phyloP scores from a whole-genome alignment of 2,329 filamentous ascomycete species.

The Neonectria neomacrospora region DNA sequence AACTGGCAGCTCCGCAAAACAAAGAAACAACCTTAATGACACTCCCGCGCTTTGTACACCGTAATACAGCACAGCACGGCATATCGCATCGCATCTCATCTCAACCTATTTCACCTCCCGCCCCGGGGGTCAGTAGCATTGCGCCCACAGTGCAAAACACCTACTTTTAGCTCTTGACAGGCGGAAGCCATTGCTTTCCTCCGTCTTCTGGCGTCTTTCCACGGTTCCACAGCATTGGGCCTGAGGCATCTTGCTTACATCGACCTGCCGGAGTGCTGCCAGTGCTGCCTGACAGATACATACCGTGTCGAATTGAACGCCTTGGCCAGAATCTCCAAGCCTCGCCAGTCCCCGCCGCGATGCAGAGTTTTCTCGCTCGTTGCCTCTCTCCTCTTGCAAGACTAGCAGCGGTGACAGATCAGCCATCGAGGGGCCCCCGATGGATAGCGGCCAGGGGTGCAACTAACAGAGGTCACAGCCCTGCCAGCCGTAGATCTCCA shows the following conservation, averaged over 20 bases:
- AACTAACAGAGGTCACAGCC: background rate
- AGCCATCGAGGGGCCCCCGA: slow-evolving; percentile 1
- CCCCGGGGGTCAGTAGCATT: background rate
- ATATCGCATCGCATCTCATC: background rate
- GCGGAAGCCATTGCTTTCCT: slow-evolving; percentile 10
- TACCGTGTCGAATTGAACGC: slow-evolving; percentile 24
- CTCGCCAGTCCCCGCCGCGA: slow-evolving; percentile 7
- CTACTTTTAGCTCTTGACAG: background rate
- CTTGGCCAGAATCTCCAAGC: slow-evolving; percentile 9
- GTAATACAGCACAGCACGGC: background rate
- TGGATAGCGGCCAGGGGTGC: background rate
- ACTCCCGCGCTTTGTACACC: slow-evolving; percentile 2
- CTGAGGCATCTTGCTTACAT: slow-evolving; percentile 32
- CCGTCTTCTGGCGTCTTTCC: slow-evolving; percentile 23
- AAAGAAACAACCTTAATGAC: slow-evolving; percentile 20
- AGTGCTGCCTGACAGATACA: slow-evolving; percentile 6
- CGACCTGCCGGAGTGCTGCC: background rate
- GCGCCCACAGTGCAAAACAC: slow-evolving; percentile 3
- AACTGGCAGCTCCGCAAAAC: slow-evolving; percentile 8
- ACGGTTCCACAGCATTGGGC: slow-evolving; percentile 26
- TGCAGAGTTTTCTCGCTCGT: slow-evolving; percentile 41
- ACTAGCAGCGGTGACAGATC: slow-evolving; percentile 13
- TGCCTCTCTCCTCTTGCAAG: slow-evolving; percentile 23
- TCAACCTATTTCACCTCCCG: background rate
- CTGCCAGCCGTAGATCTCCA: background rate